Conservation (phyloP, 495 filamentous ascomycete species). For the Articulospora tetracladia region DNA sequence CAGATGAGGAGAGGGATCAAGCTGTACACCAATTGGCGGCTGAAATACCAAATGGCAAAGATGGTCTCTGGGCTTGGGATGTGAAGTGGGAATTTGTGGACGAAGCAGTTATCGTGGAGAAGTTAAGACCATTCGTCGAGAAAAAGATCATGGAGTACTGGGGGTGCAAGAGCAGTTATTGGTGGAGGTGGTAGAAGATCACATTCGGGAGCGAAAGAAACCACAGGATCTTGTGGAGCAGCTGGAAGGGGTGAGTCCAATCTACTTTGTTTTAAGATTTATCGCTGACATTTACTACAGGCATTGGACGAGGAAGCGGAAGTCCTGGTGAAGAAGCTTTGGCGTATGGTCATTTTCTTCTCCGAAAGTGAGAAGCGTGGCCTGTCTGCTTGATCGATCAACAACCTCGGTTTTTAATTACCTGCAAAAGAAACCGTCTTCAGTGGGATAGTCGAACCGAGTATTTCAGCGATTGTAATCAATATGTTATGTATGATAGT, state of each 20-base stretch:
- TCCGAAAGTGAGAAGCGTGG: conserved; percentile 93
- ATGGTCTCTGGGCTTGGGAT: conserved; percentile 85
- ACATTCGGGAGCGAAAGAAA: conserved; percentile 70
- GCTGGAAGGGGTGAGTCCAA: conserved; percentile 67
- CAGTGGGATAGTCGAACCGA: too few relatives aligned
- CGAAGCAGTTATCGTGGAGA: conserved; percentile 75
- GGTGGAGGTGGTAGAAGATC: conserved; percentile 87
- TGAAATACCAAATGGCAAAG: conserved; percentile 84
- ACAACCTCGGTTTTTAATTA: background rate
- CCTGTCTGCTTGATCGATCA: conserved; percentile 51
- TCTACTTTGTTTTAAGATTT: conserved; percentile 3
- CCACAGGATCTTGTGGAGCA: conserved; percentile 82
- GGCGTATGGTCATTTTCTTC: conserved; percentile 98
- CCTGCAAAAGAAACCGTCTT: background rate
- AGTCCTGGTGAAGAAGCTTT: conserved; percentile 90
- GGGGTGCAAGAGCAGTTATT: conserved; percentile 96
- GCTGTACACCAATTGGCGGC: conserved; percentile 74
- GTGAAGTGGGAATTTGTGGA: conserved; percentile 96
- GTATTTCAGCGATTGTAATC: background rate
- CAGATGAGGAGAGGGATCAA: conserved; percentile 80
- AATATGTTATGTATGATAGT: background rate
- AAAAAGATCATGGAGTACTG: conserved; percentile 97
- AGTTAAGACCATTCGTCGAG: conserved; percentile 92
- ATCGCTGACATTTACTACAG: conserved; percentile 38
- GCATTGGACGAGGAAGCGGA: conserved; percentile 94